Percentiles rank a stretch among this genome's conserved stretches.
Evolutionary conservation across 2,329 filamentous ascomycete species (phyloP).

Genomic region (Gremmenia infestans): DNA sequence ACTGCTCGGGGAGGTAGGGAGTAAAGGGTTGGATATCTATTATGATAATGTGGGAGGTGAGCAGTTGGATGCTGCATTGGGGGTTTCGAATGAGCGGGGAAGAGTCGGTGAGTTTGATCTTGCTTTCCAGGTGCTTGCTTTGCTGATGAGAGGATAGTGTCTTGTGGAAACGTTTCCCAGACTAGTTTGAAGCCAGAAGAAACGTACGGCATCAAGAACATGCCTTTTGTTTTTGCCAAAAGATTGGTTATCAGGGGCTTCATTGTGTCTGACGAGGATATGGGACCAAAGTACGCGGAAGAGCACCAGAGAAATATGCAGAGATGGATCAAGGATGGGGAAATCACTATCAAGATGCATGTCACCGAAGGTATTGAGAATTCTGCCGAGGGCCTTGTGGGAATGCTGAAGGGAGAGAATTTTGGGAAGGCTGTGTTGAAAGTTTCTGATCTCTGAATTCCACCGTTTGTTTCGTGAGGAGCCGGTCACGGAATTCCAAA

Average conservation of each 20-base stretch:
- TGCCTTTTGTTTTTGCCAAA: slow-evolving; percentile 54
- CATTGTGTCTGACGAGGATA: slow-evolving; percentile 55
- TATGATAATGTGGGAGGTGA: slow-evolving; percentile 77
- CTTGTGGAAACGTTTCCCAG: slow-evolving; percentile 60
- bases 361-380: slow-evolving; percentile 64
- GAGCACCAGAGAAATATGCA: slow-evolving; percentile 62
- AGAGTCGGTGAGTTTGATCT: slow-evolving; percentile 42
- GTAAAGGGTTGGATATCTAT: slow-evolving; percentile 70
- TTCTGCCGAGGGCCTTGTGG: slow-evolving; percentile 56
- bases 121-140: neutral
- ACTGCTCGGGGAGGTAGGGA: slow-evolving; percentile 47
- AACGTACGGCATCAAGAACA: slow-evolving; percentile 55
- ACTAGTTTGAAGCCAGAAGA: slow-evolving; percentile 54
- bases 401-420: slow-evolving; percentile 63
- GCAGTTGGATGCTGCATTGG: slow-evolving; percentile 62
- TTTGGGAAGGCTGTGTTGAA: slow-evolving; percentile 65
- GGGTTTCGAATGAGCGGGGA: slow-evolving; percentile 55
- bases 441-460: slow-evolving; percentile 24
- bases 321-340: slow-evolving; percentile 63
- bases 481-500: no score
- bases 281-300: slow-evolving; percentile 54
- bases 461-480: no score
- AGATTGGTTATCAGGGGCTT: slow-evolving; percentile 60
- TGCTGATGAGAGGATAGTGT: slow-evolving; percentile 30
- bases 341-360: slow-evolving; percentile 54